phyloP scores from a whole-genome alignment of 2,329 filamentous ascomycete genomes.

The Sclerotinia subarctica region DNA sequence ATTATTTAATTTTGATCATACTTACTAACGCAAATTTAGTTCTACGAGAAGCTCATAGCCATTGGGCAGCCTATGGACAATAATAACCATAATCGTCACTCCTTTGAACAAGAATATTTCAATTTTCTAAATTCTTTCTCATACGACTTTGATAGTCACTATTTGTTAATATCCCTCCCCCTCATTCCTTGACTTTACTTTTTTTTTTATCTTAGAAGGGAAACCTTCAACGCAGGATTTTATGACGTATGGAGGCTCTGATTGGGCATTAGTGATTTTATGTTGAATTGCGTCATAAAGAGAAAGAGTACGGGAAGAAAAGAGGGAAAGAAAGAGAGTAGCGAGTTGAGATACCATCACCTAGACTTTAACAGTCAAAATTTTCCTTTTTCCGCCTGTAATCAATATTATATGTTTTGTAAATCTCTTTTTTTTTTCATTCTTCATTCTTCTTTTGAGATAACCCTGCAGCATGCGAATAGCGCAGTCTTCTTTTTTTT shows the following conservation, averaged over 20 bases:
- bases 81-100: conserved; percentile 21
- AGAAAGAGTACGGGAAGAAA: neutral
- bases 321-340: neutral
- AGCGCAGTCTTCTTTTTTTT: conserved; percentile 7
- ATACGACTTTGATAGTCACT: conserved; percentile 17
- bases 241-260: conserved; percentile 18
- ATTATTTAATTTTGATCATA: neutral
- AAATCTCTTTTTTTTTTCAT: neutral
- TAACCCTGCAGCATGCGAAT: conserved; percentile 11
- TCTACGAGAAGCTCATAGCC: conserved; percentile 34
- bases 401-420: conserved; percentile 17
- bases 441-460: neutral
- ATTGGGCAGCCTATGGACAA: conserved; percentile 33
- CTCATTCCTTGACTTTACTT: conserved; percentile 5
- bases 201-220: neutral
- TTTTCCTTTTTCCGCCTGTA: conserved; percentile 10
- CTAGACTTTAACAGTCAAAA: conserved; percentile 15
- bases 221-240: conserved; percentile 16
- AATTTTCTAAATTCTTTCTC: neutral
- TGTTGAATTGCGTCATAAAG: conserved; percentile 1
- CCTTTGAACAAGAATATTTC: conserved; percentile 7
- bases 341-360: conserved; percentile 16
- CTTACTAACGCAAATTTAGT: conserved; percentile 28
- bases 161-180: conserved; percentile 14
- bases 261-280: conserved; percentile 2